These are phyloP conservation scores for Rheum nobile DNA, from an alignment of 148 eudicot genomes.

Conservation along the genomic window DNA sequence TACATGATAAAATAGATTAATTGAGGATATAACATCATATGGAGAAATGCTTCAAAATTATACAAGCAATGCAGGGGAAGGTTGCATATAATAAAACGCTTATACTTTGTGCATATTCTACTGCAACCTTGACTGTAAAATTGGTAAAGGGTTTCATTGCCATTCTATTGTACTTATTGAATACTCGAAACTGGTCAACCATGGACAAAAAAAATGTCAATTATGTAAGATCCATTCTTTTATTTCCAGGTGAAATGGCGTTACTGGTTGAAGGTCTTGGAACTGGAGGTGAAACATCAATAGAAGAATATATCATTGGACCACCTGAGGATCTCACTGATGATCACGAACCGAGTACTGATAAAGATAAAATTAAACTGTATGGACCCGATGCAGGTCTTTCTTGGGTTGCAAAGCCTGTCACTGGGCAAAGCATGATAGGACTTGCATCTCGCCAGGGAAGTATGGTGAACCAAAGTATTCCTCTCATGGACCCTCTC, in stretches of 20 bases:
- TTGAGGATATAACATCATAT: background rate
- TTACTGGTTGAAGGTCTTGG: slow-evolving; percentile 86
- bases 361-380: slow-evolving; percentile 39
- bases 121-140: background rate
- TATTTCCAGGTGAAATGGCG: slow-evolving; percentile 54
- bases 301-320: slow-evolving; percentile 72
- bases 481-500: slow-evolving; percentile 54
- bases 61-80: background rate
- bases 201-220: background rate
- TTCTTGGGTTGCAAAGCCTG: slow-evolving; percentile 78
- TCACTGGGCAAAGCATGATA: slow-evolving; percentile 45
- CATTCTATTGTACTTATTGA: background rate
- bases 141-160: background rate
- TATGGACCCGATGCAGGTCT: slow-evolving; percentile 50
- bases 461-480: slow-evolving; percentile 38
- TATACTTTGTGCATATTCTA: background rate
- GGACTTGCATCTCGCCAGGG: slow-evolving; percentile 61
- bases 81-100: background rate
- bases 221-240: background rate
- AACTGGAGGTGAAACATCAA: slow-evolving; percentile 61
- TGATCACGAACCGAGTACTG: slow-evolving; percentile 25
- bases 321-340: slow-evolving; percentile 37
- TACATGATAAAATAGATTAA: background rate
- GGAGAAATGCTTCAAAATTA: background rate
- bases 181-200: background rate